These are phyloP conservation scores for Acanthamoeba culbertsoni DNA, from an alignment of 208 protist species.

Conservation along the genomic window DNA sequence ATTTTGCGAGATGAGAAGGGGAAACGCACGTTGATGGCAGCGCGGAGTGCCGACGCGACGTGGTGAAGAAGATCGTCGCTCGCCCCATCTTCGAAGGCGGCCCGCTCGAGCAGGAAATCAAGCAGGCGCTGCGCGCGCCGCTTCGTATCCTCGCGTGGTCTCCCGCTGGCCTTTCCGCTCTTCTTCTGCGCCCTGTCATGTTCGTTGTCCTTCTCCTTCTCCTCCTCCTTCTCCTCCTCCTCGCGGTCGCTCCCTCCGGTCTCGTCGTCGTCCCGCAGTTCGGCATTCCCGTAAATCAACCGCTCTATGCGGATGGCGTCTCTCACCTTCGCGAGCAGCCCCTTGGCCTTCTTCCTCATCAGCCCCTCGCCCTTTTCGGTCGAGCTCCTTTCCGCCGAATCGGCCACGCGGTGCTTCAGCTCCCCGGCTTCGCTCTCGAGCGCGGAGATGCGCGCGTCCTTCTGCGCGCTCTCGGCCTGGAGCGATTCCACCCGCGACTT, in stretches of 20 bases:
- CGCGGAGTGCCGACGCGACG: neutral
- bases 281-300: neutral
- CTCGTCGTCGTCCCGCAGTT: neutral
- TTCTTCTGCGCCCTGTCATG: neutral
- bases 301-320: neutral
- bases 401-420: neutral
- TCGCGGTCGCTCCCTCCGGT: constrained; percentile 9
- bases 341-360: neutral
- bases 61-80: neutral
- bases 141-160: neutral
- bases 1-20: neutral
- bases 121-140: neutral
- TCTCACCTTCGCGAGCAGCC: neutral
- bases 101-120: neutral
- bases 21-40: neutral
- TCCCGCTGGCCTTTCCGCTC: constrained; percentile 17
- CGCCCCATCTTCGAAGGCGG: neutral
- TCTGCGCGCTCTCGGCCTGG: neutral
- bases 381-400: neutral
- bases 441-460: neutral
- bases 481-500: neutral
- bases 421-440: neutral
- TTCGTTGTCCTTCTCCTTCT: neutral
- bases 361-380: neutral
- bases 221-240: neutral